A percentile compares a stretch with the other conserved stretches of the same genome.
These are phyloP conservation scores for Podaxis sp. DNA, from an alignment of 768 basidiomycete species.

Conservation along the genomic window DNA sequence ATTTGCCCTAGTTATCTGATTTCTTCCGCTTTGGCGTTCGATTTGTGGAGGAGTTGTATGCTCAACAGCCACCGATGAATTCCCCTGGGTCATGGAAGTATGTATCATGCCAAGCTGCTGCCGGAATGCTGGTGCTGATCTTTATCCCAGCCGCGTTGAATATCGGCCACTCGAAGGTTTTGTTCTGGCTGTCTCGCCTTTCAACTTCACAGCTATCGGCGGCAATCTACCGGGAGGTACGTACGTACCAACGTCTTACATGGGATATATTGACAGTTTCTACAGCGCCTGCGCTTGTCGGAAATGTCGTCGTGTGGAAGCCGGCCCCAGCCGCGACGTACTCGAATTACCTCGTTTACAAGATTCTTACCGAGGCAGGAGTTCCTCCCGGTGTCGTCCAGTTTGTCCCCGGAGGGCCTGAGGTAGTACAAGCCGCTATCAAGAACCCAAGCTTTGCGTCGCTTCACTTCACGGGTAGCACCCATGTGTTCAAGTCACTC, in stretches of 20 bases:
- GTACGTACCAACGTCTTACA: conserved; percentile 16
- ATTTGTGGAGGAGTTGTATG: conserved; percentile 92
- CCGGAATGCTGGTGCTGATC: background rate
- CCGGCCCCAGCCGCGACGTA: conserved; percentile 94
- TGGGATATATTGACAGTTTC: background rate
- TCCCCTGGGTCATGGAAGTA: conserved; percentile 91
- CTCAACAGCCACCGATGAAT: conserved; percentile 87
- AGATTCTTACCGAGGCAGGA: conserved; percentile 92
- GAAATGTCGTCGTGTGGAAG: conserved; percentile 96
- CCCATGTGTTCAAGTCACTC: conserved; percentile 88
- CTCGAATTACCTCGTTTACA: conserved; percentile 89
- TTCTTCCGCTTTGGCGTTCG: conserved; percentile 97
- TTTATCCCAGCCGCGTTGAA: conserved; percentile 71
- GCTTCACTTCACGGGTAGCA: conserved; percentile 96
- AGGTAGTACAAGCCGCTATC: conserved; percentile 83
- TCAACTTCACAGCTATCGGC: conserved; percentile 98
- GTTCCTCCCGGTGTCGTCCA: conserved; percentile 94
- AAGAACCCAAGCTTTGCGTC: conserved; percentile 76
- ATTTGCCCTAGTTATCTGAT: conserved; percentile 59
- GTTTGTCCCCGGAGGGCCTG: conserved; percentile 89
- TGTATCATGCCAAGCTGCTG: conserved; percentile 25
- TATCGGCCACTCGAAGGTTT: conserved; percentile 98
- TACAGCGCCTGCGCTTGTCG: conserved; percentile 84
- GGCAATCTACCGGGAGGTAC: conserved; percentile 82
- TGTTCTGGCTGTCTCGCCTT: conserved; percentile 95